Base-by-base conservation (phyloP, 2,329 filamentous ascomycete species). In the Zymoseptoria crescenta region DNA sequence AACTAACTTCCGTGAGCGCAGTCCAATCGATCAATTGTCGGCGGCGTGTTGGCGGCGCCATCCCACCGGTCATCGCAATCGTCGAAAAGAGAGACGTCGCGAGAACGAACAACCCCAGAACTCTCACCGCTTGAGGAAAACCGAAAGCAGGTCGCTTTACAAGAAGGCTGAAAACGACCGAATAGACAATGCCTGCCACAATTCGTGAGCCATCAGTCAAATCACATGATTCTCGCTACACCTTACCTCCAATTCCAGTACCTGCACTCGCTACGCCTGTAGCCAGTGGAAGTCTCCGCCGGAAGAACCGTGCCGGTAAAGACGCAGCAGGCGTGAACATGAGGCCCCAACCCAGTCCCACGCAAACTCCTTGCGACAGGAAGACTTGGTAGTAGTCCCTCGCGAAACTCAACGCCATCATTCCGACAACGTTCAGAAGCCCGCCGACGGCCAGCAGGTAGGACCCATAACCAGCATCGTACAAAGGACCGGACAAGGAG, bases 101-200 rank as follows among this genome's bases (percentile, higher is more conserved):
- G 13, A 70, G 58, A 8, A 77, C 70, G 50, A 81, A 74, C 5
- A 68, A 83, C 0, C 75, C 81, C 16, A 80, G 69, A 45, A 81
- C 70, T 2, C 81, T 73, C 0, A 82, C 74, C 0, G 78, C 72
- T 81, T 81, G 83, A 8, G 73, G 76, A 56, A 82, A 84, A 1
- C 82, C 81, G 8, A 83, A 28, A 8, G n/a, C 62, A 20, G n/a
- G 16, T 2, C 19, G 27, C n/a, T 59, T 13, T 27, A 51, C 6
- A 16, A 59, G 52, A 8, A 27, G 57, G 24, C 41, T 54, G 57
- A 59, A 49, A 45, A 24, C 52, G 35, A 55, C 19, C 7, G 57
- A 54, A 29, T 59, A 59, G 24, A 59, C 45, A n/a, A 57, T 48
- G 5, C 29, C 29, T 30, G 29, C 29, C 8, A 6, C 29, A 30